Evolutionary conservation across 2,329 filamentous ascomycete genomes (phyloP), one percentile per base, ranked within the genome.

Genomic region (Penicillium sp.): DNA sequence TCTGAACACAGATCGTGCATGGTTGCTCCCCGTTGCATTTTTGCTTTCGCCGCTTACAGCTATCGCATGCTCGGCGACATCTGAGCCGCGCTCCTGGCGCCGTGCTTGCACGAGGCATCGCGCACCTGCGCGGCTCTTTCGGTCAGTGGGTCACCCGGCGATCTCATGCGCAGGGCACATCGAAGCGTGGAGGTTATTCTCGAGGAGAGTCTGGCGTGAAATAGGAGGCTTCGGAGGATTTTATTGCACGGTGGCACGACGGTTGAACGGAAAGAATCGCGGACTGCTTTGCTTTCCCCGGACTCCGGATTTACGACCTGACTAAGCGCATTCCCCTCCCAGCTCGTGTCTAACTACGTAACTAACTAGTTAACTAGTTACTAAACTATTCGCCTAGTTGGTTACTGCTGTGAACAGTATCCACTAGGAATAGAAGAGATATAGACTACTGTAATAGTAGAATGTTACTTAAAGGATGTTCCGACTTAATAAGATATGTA

Each of bases 21-120:
- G 77, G 77, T 42, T 74, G 67, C 43, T 72, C 67, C 33, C 77
- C 77, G 51, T 79, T 73, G 57, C 77, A 80, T 60, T 78, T 78
- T 52, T 79, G 76, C 55, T 77, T 77, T 44, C 75, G 66, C 23
- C 70, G 59, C 54, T 74, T 76, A 64, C 73, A 76, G 42, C 69
- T 72, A 48, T 74, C 69, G 57, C 73, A 76, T 13, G 72, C 73
- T 44, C 69, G 65, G 35, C 65, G 59, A 50, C 68, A 70, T 39
- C 67, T 64, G 40, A 69, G 64, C 20, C 66, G 64, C 25, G 60
- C 60, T 8, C 66, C 61, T 4, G 65, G 56, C 27, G 59, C 47
- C 1, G 64, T 60, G 47, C 59, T 67, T 15, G 62, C 64, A 46
- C 62, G 58, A 50, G 65, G 66, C 66, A 68, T 68, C 18, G 25